Evolutionary conservation across 805 yeast genomes (phyloP), one percentile per base, ranked within the genome.

Genomic region (Pichia deserticola): DNA sequence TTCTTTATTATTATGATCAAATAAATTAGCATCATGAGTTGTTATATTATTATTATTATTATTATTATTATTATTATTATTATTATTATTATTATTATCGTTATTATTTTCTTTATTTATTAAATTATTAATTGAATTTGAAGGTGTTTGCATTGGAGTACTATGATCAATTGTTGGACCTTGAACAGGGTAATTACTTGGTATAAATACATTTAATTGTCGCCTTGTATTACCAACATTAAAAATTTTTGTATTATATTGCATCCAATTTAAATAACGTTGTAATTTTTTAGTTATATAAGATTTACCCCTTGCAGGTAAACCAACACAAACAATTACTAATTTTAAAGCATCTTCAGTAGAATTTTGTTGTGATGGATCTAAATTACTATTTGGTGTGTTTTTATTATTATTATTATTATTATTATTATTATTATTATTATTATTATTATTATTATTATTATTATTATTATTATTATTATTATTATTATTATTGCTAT

Each of bases 291-390:
- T 79, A 34, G 89, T 81, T 47, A 84, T 77, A 53, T 86, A 82
- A 3, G 87, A 81, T 62, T 85, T 85, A 7, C 92, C 92, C 45
- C 85, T 69, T 1, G 92, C 92, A 1, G 92, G 92, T 35, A 85
- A 68, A 0, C 92, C 92, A 10, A 85, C 86, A 67, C 86, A 73
- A 10, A 85, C 81, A 48, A 85, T 76, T 25, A 84, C 82, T 61
- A 82, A 74, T 62, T 81, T 82, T 44, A 67, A 48, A 7, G 57
- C 52, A 33, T 50, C 52, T 36, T 50, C 52, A n/a, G 48, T 40
- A 7, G 44, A 42, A 36, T 36, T 20, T n/a, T 47, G 20, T 20
- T 20, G 38, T 4, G 44, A 39, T 2, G 38, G 28, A 25, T 37
- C 44, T n/a, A 48, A 6, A 11, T 3, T 3, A 28, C 41, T 36